phyloP scores from a whole-genome alignment of 192 early-diverging fungal genomes.

The Backusella parvicylindrica region DNA sequence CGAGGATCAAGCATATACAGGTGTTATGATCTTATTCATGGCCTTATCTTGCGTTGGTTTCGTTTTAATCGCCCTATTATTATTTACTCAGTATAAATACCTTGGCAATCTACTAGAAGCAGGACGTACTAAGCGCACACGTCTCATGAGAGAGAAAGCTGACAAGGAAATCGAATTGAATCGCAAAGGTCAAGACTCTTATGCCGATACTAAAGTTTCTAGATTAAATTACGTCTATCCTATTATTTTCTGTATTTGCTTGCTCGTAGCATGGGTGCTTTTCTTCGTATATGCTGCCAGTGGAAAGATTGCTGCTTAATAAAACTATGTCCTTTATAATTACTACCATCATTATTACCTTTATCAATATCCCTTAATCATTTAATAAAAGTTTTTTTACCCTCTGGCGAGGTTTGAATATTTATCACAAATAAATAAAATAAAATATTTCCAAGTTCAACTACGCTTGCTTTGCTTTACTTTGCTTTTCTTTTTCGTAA shows the following conservation, averaged over 20 bases:
- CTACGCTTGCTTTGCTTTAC: background rate
- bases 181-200: constrained; percentile 19
- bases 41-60: constrained; percentile 21
- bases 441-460: background rate
- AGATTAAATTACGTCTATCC: constrained; percentile 16
- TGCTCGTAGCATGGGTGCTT: constrained; percentile 28
- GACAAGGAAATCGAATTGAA: constrained; percentile 16
- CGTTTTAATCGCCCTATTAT: constrained; percentile 13
- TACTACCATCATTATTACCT: background rate
- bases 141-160: constrained; percentile 23
- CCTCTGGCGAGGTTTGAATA: background rate
- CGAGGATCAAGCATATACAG: constrained; percentile 27
- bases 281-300: constrained; percentile 30
- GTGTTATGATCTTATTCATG: constrained; percentile 30
- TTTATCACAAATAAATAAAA: background rate
- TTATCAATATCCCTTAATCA: background rate
- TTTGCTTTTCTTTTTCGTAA: background rate
- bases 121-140: constrained; percentile 12
- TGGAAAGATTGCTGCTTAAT: constrained; percentile 18
- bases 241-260: constrained; percentile 6
- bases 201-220: background rate
- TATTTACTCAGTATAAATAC: constrained; percentile 11
- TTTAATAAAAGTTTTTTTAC: background rate
- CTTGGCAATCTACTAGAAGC: constrained; percentile 19
- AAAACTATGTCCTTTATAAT: no score